Conservation (phyloP, 2,329 filamentous ascomycete species). For the Tetracladium maxilliforme region DNA sequence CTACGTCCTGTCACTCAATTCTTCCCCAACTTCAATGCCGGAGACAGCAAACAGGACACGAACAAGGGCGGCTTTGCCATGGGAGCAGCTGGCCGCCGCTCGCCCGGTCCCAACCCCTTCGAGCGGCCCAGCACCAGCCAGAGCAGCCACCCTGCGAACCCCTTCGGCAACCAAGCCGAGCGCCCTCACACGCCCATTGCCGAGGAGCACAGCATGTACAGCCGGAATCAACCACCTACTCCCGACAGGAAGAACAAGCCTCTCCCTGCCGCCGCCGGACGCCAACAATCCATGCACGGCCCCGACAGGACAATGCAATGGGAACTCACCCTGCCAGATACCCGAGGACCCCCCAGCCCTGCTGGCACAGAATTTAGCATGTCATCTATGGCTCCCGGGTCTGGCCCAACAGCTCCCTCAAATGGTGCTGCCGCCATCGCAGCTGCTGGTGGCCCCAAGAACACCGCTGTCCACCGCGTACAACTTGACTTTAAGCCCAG, state of each 20-base stretch:
- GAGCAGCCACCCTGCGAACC: conserved; percentile 46
- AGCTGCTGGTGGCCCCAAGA: conserved; percentile 42
- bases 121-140: conserved; percentile 22
- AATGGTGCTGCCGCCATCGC: conserved; percentile 43
- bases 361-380: conserved; percentile 48
- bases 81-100: conserved; percentile 7
- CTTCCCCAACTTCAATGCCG: conserved; percentile 55
- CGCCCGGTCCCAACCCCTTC: conserved; percentile 16
- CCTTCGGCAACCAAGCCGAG: conserved; percentile 52
- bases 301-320: conserved; percentile 2
- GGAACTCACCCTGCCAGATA: conserved; percentile 28
- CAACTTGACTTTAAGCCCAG: conserved; percentile 90
- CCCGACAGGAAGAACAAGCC: background rate
- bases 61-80: conserved; percentile 13
- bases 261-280: conserved; percentile 1
- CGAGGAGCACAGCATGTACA: conserved; percentile 22
- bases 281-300: background rate
- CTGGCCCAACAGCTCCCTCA: conserved; percentile 22
- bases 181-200: conserved; percentile 23
- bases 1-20: conserved; percentile 77
- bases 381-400: conserved; percentile 34
- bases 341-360: conserved; percentile 33
- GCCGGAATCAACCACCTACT: conserved; percentile 11
- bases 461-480: conserved; percentile 69
- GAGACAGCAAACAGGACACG: conserved; percentile 20